Evolutionary conservation across 129 eudicot species (phyloP), one percentile per base, ranked within the genome.

Genomic region (Centaurea solstitialis): DNA sequence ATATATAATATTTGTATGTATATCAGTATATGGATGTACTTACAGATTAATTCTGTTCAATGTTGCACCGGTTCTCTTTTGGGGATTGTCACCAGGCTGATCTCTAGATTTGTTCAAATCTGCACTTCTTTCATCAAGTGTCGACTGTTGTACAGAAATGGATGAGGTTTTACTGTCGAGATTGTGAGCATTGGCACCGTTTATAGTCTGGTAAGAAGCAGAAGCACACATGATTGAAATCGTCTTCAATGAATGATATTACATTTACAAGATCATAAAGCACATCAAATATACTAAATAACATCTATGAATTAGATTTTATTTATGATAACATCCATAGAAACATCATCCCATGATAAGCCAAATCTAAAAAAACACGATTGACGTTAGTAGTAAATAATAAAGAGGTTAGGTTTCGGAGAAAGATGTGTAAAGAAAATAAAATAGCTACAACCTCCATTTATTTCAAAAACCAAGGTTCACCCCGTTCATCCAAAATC

Each of bases 1-100:
- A 12, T 11, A 45, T n/a, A n/a, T n/a, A n/a, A 13, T 47, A 13
- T 13, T 0, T 12, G 12, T 43, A 43, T 43, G 11, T 43, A 43
- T 11, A 11, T 8, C 6, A 5, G 22, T 5, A 21, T n/a, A 8
- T 6, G 8, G 1, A 26, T 39, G 59, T 70, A 84, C 98, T 88
- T 87, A 94, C 98, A 91, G 95, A 76, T 87, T 86, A 24, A 88
- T 85, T 87, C 95, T 86, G 77, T 90, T 90, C 47, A 94, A 68
- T 5, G 89, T 81, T 74, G 93, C 76, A 68, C 74, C 80, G 79
- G 59, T 82, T 69, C 79, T 82, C 78, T 75, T 76, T 70, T 77
- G 80, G 37, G 82, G 81, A 81, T 59, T 77, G 76, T 73, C 76
- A 40, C 76, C 75, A 38, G 74, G 69, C 61, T 61, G 82, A 23